phyloP scores from a whole-genome alignment of 2,329 filamentous ascomycete genomes.

The Penicillium corylophilum region DNA sequence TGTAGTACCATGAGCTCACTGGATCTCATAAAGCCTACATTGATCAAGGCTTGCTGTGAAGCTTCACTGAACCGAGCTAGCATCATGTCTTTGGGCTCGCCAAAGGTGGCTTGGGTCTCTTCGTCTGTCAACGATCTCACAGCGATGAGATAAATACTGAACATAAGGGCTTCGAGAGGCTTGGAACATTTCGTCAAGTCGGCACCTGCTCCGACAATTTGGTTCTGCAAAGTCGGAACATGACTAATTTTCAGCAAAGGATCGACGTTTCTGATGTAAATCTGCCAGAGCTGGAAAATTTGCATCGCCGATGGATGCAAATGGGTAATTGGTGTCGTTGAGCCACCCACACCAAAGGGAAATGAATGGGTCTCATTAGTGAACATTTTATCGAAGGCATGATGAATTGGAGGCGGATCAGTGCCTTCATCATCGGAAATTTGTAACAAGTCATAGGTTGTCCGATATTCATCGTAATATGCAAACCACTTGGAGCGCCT shows the following conservation, averaged over 20 bases:
- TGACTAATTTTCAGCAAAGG: background rate
- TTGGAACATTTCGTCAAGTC: background rate
- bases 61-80: background rate
- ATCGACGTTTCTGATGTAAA: background rate
- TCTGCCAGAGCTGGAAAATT: background rate
- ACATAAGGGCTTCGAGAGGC: background rate
- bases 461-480: constrained; percentile 44
- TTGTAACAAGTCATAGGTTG: constrained; percentile 49
- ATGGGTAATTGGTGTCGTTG: background rate
- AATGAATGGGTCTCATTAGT: background rate
- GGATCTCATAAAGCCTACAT: background rate
- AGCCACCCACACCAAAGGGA: background rate
- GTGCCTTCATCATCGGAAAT: constrained; percentile 58
- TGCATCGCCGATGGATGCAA: background rate
- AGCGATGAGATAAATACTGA: background rate
- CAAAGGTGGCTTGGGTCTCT: background rate
- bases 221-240: background rate
- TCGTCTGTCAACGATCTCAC: background rate
- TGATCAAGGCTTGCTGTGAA: background rate
- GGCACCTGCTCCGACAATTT: background rate
- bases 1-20: background rate
- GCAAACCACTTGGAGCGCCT: constrained; percentile 15
- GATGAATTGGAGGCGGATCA: constrained; percentile 45
- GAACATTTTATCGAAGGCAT: background rate
- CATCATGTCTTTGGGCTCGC: background rate